Percentiles rank a stretch among this genome's conserved stretches.
Conservation (phyloP, 768 basidiomycete species). For the Coprinopsis strossmayeri region DNA sequence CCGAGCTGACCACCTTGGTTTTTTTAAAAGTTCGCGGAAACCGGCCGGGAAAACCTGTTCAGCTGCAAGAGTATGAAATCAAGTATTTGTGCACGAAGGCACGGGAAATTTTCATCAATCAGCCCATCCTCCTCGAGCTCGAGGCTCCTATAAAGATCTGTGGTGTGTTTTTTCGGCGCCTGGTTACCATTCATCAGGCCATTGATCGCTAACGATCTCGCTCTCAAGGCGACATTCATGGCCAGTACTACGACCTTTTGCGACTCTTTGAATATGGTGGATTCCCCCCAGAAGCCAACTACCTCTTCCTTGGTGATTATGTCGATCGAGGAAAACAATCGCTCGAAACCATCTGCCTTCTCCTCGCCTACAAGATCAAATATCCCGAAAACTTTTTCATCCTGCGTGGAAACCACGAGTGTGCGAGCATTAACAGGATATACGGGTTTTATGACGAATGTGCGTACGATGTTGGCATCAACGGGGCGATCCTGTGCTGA, state of each 20-base stretch:
- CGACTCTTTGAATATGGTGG: conserved; percentile 98
- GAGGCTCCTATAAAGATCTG: conserved; percentile 99
- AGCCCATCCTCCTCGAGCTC: conserved; percentile 94
- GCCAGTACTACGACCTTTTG: conserved; percentile 98
- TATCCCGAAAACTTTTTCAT: conserved; percentile 99
- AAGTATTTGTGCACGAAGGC: conserved; percentile 98
- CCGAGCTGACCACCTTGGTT: conserved; percentile 18
- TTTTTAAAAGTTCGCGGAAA: conserved; percentile 81
- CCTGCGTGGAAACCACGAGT: conserved; percentile 97
- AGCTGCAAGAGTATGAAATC: conserved; percentile 98
- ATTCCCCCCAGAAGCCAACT: conserved; percentile 99
- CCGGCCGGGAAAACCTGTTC: conserved; percentile 96
- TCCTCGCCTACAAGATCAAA: conserved; percentile 99
- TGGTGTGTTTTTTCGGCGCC: conserved; percentile 50
- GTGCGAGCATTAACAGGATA: conserved; percentile 98
- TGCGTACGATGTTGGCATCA: too few species aligned
- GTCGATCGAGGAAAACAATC: conserved; percentile 99
- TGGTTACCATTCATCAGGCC: conserved; percentile 3
- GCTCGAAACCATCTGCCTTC: conserved; percentile 97
- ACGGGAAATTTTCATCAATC: conserved; percentile 98
- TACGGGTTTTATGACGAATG: conserved; percentile 99
- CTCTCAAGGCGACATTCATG: conserved; percentile 87
- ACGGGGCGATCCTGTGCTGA: too few species aligned
- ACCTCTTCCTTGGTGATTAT: conserved; percentile 99
- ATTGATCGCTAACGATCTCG: conserved; percentile 7